Conservation (phyloP, 2,329 filamentous ascomycete species). For the Colletotrichum agaves region DNA sequence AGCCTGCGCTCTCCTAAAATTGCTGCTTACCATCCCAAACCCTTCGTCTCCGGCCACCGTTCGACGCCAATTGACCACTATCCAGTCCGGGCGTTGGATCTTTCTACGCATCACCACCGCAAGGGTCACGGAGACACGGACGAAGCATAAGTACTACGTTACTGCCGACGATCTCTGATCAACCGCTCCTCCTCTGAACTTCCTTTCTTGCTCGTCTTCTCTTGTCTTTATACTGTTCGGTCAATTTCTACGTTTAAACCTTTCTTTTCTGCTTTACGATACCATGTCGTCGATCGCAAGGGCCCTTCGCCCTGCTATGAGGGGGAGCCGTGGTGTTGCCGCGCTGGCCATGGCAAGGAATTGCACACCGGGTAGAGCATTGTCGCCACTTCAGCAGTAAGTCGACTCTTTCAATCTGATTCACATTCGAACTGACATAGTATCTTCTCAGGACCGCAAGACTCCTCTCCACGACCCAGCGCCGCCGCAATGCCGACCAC, state of each 20-base stretch:
- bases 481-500: constrained; percentile 59
- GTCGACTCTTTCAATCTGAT: constrained; percentile 1
- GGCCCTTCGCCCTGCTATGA: constrained; percentile 62
- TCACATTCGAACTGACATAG: constrained; percentile 1
- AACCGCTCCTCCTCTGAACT: neutral
- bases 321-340: constrained; percentile 52
- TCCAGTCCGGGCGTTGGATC: constrained; percentile 20
- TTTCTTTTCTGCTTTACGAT: constrained; percentile 37
- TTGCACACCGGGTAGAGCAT: constrained; percentile 35
- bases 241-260: neutral
- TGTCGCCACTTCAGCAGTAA: constrained; percentile 46
- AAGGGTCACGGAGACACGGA: constrained; percentile 12
- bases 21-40: constrained; percentile 2
- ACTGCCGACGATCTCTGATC: constrained; percentile 23
- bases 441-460: constrained; percentile 50
- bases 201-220: neutral
- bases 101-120: constrained; percentile 14
- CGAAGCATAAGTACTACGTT: constrained; percentile 30
- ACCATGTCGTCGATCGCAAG: constrained; percentile 62
- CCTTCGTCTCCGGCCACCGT: constrained; percentile 10
- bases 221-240: neutral
- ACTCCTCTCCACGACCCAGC: constrained; percentile 69
- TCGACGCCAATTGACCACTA: constrained; percentile 24
- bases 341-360: constrained; percentile 42
- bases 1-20: constrained; percentile 1